Base-by-base conservation (phyloP, 305 asterid species). In the Petunia hybrid region DNA sequence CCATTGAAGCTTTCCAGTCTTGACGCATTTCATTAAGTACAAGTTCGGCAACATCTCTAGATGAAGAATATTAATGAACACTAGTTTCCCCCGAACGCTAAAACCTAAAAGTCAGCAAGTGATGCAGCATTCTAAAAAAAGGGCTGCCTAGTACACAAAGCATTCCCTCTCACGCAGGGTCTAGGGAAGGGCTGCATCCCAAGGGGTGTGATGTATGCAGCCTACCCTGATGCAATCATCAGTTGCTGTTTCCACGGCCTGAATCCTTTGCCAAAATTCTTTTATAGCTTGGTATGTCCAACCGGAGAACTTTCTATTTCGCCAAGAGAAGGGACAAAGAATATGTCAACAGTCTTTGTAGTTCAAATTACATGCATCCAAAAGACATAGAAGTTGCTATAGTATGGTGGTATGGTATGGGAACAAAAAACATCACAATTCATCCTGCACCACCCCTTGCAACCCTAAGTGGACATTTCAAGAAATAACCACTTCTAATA, bases 101-200 rank as follows among this genome's bases (percentile, higher is more conserved):
- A 71, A 48, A 48, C n/a, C n/a, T n/a, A n/a, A n/a, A n/a, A n/a
- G 55, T 48, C 62, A 48, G 61, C 77, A 71, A 31, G 77, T 71
- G 77, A 35, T 48, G 3, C 61, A 71, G 31, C 78, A 73, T 35
- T 73, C 78, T 51, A n/a, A n/a, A n/a, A n/a, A n/a, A n/a, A n/a
- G n/a, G n/a, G n/a, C n/a, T n/a, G n/a, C n/a, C n/a, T n/a, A n/a
- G n/a, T n/a, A n/a, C n/a, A n/a, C n/a, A n/a, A n/a, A n/a, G n/a
- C n/a, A n/a, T n/a, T n/a, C n/a, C n/a, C n/a, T n/a, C n/a, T n/a
- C n/a, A n/a, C n/a, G n/a, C n/a, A n/a, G n/a, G n/a, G n/a, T n/a
- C n/a, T n/a, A n/a, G n/a, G n/a, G n/a, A n/a, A n/a, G n/a, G n/a
- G n/a, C n/a, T n/a, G n/a, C n/a, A n/a, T n/a, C n/a, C n/a, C n/a